phyloP scores from a whole-genome alignment of 345 rosid species.

The Citrus unshiu region DNA sequence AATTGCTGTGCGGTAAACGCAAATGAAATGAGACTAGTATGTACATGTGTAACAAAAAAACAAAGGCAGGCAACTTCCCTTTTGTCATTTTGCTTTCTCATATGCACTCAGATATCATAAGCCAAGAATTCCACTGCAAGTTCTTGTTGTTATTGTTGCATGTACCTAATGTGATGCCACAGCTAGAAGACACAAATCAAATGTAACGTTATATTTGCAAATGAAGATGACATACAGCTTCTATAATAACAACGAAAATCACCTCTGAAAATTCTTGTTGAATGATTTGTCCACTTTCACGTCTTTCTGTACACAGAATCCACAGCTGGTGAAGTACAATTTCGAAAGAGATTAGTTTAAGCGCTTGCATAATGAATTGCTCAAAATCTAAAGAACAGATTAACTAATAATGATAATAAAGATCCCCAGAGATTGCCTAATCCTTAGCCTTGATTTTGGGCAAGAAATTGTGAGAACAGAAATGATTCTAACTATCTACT shows the following conservation, averaged over 20 bases:
- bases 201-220: neutral
- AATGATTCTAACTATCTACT: neutral
- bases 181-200: neutral
- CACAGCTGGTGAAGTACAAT: neutral
- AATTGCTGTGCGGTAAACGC: neutral
- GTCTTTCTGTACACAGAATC: neutral
- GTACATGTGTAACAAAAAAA: neutral
- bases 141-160: conserved; percentile 1
- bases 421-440: neutral
- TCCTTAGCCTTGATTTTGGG: neutral
- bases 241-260: neutral
- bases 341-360: neutral
- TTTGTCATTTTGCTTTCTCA: neutral
- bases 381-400: neutral
- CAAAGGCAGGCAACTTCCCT: neutral
- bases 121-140: neutral
- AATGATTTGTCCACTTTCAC: neutral
- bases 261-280: neutral
- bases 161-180: neutral
- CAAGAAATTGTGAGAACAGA: neutral
- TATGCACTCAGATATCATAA: neutral
- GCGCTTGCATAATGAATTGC: neutral
- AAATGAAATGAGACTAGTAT: neutral
- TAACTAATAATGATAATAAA: neutral
- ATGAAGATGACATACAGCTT: neutral